Evolutionary conservation across 345 rosid species (phyloP).

Genomic region (Moricandia moricandioides): DNA sequence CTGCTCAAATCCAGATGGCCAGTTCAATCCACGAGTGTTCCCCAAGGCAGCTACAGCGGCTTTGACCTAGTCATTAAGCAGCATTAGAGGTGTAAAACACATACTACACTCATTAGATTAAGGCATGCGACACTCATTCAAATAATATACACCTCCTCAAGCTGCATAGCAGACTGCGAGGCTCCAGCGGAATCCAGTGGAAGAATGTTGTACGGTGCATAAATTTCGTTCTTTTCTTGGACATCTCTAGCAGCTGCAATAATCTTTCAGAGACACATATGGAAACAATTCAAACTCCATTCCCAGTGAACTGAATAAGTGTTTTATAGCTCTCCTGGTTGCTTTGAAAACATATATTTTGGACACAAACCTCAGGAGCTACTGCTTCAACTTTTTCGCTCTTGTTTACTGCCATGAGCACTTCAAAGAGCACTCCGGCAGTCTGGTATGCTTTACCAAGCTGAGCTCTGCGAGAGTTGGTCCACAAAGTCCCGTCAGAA

Average conservation of each 20-base stretch:
- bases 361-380: conserved; percentile 84
- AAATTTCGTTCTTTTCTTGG: conserved; percentile 96
- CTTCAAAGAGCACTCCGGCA: conserved; percentile 97
- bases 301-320: neutral
- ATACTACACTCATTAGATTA: conserved; percentile 8
- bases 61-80: conserved; percentile 63
- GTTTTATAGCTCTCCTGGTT: neutral
- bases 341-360: conserved; percentile 11
- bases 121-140: conserved; percentile 7
- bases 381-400: conserved; percentile 98
- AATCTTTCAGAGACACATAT: conserved; percentile 53
- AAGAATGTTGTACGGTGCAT: conserved; percentile 95
- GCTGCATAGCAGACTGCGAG: conserved; percentile 89
- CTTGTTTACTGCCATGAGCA: conserved; percentile 95
- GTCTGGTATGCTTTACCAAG: conserved; percentile 98
- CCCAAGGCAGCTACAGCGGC: conserved; percentile 90
- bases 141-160: conserved; percentile 66
- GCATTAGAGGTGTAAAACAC: conserved; percentile 21
- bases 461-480: conserved; percentile 70
- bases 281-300: conserved; percentile 1
- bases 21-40: conserved; percentile 81
- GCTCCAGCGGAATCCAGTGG: conserved; percentile 96
- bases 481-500: conserved; percentile 17
- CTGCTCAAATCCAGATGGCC: conserved; percentile 86
- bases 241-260: conserved; percentile 97